A percentile compares a stretch with the other conserved stretches of the same genome.
Evolutionary conservation across 78 protist species (phyloP).

Genomic region (Capsaspora owczarzaki): DNA sequence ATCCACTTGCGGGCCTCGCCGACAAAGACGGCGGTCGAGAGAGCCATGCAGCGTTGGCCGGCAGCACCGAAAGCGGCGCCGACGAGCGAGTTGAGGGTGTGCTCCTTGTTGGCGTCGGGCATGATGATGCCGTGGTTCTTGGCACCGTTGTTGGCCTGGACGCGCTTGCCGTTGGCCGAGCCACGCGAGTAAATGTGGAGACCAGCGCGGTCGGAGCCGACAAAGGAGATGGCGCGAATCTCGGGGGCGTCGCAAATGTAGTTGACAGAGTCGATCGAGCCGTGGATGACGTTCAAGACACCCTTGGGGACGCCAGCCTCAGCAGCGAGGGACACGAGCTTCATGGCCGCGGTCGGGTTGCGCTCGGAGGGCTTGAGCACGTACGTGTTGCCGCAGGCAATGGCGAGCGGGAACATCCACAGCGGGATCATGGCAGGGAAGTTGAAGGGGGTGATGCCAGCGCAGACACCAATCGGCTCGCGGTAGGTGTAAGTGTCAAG

Average conservation of each 20-base stretch:
- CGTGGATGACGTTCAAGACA: conserved; percentile 66
- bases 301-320: conserved; percentile 92
- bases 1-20: conserved; percentile 77
- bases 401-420: conserved; percentile 88
- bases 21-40: conserved; percentile 84
- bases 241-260: not conserved
- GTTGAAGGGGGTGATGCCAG: conserved; percentile 83
- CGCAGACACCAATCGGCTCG: conserved; percentile 93
- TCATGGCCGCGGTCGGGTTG: conserved; percentile 76
- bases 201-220: conserved; percentile 82
- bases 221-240: conserved; percentile 85
- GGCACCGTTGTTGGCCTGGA: conserved; percentile 88
- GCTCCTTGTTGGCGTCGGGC: conserved; percentile 83
- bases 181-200: conserved; percentile 76
- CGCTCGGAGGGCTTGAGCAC: conserved; percentile 94
- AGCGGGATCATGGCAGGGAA: conserved; percentile 10
- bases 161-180: conserved; percentile 88
- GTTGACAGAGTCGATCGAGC: conserved; percentile 6
- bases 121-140: conserved; percentile 95
- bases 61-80: conserved; percentile 95
- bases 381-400: conserved; percentile 86
- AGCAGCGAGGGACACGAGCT: conserved; percentile 67
- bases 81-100: conserved; percentile 73
- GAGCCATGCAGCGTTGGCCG: conserved; percentile 99
- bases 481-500: conserved; percentile 87